phyloP scores from a whole-genome alignment of 2,329 filamentous ascomycete species.

The Pseudocercospora musae region DNA sequence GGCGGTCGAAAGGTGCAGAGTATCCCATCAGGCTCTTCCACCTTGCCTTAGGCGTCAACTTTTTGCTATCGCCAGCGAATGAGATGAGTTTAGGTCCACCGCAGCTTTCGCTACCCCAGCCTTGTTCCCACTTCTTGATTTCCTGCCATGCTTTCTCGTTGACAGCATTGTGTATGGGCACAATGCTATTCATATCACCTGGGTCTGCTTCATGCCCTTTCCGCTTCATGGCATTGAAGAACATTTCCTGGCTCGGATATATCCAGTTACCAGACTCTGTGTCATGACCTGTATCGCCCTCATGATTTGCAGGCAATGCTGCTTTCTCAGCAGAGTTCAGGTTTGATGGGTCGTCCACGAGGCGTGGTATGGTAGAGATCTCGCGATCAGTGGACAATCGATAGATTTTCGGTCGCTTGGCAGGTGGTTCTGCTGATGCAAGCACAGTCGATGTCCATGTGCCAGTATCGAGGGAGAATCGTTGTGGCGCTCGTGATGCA shows the following conservation, averaged over 20 bases:
- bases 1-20: slow-evolving; percentile 84
- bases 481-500: neutral
- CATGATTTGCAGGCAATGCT: slow-evolving; percentile 60
- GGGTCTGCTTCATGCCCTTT: slow-evolving; percentile 73
- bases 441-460: slow-evolving; percentile 30
- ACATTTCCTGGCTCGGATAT: slow-evolving; percentile 94
- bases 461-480: slow-evolving; percentile 35
- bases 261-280: slow-evolving; percentile 82
- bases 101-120: slow-evolving; percentile 60
- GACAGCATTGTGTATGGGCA: slow-evolving; percentile 97
- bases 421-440: slow-evolving; percentile 12
- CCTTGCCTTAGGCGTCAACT: slow-evolving; percentile 76
- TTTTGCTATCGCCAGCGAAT: slow-evolving; percentile 66
- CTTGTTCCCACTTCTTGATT: slow-evolving; percentile 83
- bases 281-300: slow-evolving; percentile 72
- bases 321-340: slow-evolving; percentile 38
- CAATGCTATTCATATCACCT: slow-evolving; percentile 82
- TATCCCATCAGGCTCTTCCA: slow-evolving; percentile 82
- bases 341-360: slow-evolving; percentile 28
- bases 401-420: slow-evolving; percentile 33
- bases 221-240: slow-evolving; percentile 93
- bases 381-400: slow-evolving; percentile 65
- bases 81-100: slow-evolving; percentile 77
- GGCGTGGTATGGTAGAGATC: slow-evolving; percentile 69
- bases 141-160: slow-evolving; percentile 95